Percentiles rank a stretch among this genome's conserved stretches.
Evolutionary conservation across 148 eudicot species (phyloP).

Genomic region (Gaultheria prostrata): DNA sequence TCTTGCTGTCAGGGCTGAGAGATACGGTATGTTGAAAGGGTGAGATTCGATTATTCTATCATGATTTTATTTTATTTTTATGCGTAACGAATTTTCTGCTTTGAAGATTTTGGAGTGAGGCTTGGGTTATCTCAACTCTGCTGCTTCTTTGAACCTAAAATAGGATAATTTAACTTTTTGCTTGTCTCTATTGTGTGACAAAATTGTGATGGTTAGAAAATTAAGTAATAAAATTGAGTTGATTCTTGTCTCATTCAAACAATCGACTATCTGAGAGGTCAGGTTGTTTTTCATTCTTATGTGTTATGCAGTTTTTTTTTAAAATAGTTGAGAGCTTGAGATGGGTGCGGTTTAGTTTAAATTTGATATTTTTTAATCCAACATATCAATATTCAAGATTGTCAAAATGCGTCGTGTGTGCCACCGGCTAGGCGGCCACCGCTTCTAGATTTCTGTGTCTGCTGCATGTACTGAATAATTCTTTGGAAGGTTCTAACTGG

Average conservation of each 20-base stretch:
- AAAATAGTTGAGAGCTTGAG: neutral
- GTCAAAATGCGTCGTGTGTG: neutral
- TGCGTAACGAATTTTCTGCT: neutral
- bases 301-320: neutral
- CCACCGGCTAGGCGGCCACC: neutral
- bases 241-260: neutral
- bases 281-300: neutral
- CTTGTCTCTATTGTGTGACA: neutral
- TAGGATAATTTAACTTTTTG: neutral
- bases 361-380: neutral
- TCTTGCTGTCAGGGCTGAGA: constrained; percentile 77
- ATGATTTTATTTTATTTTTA: neutral
- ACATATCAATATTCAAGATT: neutral
- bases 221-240: neutral
- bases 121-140: neutral
- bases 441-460: neutral
- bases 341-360: neutral
- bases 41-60: constrained; percentile 27
- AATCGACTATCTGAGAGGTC: neutral
- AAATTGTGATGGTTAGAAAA: neutral
- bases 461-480: neutral
- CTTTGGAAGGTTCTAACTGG: neutral
- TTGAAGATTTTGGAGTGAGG: neutral
- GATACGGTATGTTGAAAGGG: constrained; percentile 74
- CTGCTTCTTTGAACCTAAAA: neutral